Base-by-base conservation (phyloP, 495 filamentous ascomycete species). In the Lophium mytilinum region DNA sequence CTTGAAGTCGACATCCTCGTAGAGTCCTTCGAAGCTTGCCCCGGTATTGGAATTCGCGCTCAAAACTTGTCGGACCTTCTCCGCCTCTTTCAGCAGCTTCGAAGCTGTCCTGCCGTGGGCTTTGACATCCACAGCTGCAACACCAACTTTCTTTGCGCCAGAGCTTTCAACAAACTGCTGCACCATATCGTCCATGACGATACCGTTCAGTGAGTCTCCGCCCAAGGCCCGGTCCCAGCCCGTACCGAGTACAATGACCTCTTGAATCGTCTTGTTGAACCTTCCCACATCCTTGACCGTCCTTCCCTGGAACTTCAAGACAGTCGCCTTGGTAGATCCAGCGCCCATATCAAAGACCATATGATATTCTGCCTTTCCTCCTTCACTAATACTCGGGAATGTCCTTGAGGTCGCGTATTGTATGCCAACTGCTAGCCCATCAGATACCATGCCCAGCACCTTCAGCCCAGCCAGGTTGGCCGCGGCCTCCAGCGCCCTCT, bases 281-380 rank as follows among this genome's bases (percentile, higher is more conserved):
- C 84, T 86, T 43, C 93, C 91, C 56, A 94, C 74, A 66, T 96
- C 90, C 76, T 96, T 99, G 47, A 97, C 87, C 6, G 78, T 85
- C 61, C 83, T 82, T 66, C 86, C 88, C 68, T 95, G 91, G 75
- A 97, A 95, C 63, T 81, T 86, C 68, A 99, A 67, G 15, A 99
- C 77, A 8, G 90, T 94, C n/a, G 92, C 93, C 55, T 89, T 95
- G 14, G 94, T 89, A n/a, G 89, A 95, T 9, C 93, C 93, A 65
- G 93, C 93, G 56, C 93, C 93, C 91, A 97, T 96, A 64, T 99
- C 94, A 63, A 90, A 97, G 15, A 99, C 81, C 66, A 99, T 76
- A 68, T 99, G 89, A 64, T 87, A 81, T 70, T 99, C 93, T 3
- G 93, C 88, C 75, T 89, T 91, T 62, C 83, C 85, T 45, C 90